Percentiles rank a stretch among this genome's conserved stretches.
These are phyloP conservation scores for Coriolopsis trogii DNA, from an alignment of 1,284 basidiomycete species.

Conservation along the genomic window DNA sequence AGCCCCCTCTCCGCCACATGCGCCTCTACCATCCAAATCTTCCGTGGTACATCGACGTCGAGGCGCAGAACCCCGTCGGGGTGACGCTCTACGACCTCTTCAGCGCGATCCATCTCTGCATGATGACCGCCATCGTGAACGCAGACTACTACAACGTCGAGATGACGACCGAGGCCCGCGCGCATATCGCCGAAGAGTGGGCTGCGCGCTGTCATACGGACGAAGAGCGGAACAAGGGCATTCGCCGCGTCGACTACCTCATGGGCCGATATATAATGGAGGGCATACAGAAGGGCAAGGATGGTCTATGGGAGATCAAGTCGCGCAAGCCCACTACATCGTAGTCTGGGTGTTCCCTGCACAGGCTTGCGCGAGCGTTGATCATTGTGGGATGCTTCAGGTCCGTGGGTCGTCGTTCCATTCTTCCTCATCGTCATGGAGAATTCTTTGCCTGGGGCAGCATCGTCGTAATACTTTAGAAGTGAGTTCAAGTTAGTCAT, in stretches of 20 bases:
- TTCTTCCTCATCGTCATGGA: background rate
- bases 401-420: background rate
- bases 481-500: slow-evolving; percentile 1
- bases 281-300: slow-evolving; percentile 34
- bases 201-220: slow-evolving; percentile 23
- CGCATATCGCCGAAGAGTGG: slow-evolving; percentile 29
- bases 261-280: slow-evolving; percentile 33
- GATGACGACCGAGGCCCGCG: slow-evolving; percentile 31
- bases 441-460: slow-evolving; percentile 1
- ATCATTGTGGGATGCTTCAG: slow-evolving; percentile 6
- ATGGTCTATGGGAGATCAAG: slow-evolving; percentile 38
- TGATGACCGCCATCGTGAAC: slow-evolving; percentile 31
- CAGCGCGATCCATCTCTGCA: slow-evolving; percentile 35
- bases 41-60: slow-evolving; percentile 62
- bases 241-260: slow-evolving; percentile 36
- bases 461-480: background rate
- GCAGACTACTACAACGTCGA: slow-evolving; percentile 36
- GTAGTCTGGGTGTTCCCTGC: background rate
- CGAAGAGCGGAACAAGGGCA: slow-evolving; percentile 28
- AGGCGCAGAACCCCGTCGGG: slow-evolving; percentile 46
- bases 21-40: slow-evolving; percentile 51
- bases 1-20: slow-evolving; percentile 48
- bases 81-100: slow-evolving; percentile 60
- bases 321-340: slow-evolving; percentile 22
- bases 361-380: background rate